Base-by-base conservation (phyloP, 805 yeast genomes). In the Saturnispora bothae region DNA sequence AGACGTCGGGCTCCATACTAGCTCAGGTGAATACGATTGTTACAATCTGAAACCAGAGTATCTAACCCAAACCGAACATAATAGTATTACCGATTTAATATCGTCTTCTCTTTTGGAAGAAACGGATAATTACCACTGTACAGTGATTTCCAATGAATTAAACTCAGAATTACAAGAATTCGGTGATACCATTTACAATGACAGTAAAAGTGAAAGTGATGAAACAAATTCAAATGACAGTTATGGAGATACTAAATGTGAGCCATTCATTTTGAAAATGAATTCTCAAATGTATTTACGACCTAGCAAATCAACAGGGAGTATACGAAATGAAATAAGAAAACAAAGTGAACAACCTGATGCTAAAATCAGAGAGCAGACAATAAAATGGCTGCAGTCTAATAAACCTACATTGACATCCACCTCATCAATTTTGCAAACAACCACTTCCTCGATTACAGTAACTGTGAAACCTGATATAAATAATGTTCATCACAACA, bases 341-440 rank as follows among this genome's bases (percentile, higher is more conserved):
- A 17, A 39, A 20, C 5, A 30, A 26, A 9, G 15, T 18, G 10
- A 22, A 22, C 25, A 7, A 22, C 10, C 25, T 22, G 10, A 8
- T 8, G 25, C 7, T 22, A 54, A 54, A 28, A 18, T 56, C 7
- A 53, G 51, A 28, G 41, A 48, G 6, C 59, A 56, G 37, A 56
- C 60, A 2, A 46, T 56, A 51, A 54, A 50, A 42, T 56, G 60
- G 60, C 25, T 54, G 6, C 47, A 53, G 15, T 58, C 59, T 12
- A 50, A 45, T 18, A 36, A 36, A 16, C 55, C 58, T 2, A 33
- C 25, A 7, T 22, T 22, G 25, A 22, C 25, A 8, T 10, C 10
- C 25, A 10, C 10, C 25, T 8, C 25, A 22, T 22, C 25, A 22
- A 22, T 10, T 8, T 8, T 22, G 10, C 25, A 22, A 7, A 8